Percentiles rank a stretch among this genome's conserved stretches.
Conservation (phyloP, 768 basidiomycete genomes). For the Lactarius hengduanensis region DNA sequence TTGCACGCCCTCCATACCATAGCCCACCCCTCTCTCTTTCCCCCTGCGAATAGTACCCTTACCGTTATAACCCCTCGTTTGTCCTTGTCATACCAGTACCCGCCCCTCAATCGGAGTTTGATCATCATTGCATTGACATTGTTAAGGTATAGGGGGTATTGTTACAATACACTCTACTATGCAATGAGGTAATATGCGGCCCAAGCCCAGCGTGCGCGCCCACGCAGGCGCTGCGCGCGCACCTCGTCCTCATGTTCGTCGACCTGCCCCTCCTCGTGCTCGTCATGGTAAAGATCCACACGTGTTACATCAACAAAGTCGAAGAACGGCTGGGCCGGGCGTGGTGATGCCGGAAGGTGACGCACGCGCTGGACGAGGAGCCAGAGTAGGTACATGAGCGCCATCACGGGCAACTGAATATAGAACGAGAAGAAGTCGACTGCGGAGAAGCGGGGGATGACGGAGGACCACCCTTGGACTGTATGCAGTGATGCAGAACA, state of each 20-base stretch:
- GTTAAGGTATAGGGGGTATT: neutral
- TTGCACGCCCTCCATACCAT: neutral
- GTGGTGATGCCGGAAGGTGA: conserved; percentile 3
- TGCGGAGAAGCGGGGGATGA: conserved; percentile 60
- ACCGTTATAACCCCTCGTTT: conserved; percentile 15
- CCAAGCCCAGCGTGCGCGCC: conserved; percentile 46
- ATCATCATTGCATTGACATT: neutral
- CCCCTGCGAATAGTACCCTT: conserved; percentile 4
- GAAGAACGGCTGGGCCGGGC: conserved; percentile 36
- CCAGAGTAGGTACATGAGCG: conserved; percentile 65
- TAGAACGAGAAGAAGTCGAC: conserved; percentile 79
- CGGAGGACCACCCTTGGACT: conserved; percentile 88
- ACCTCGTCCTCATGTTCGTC: conserved; percentile 48
- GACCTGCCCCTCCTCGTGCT: conserved; percentile 44
- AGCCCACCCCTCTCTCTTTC: neutral
- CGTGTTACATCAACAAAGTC: conserved; percentile 61
- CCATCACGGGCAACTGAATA: conserved; percentile 73
- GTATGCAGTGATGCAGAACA: neutral
- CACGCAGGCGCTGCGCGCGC: conserved; percentile 27
- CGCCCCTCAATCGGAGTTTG: conserved; percentile 7
- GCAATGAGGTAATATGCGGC: conserved; percentile 57
- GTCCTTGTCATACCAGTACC: neutral
- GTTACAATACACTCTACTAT: conserved; percentile 31
- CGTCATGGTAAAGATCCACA: conserved; percentile 61
- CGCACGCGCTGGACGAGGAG: conserved; percentile 35